These are phyloP conservation scores for Silybum marianum DNA, from an alignment of 129 eudicot genomes.

Conservation along the genomic window DNA sequence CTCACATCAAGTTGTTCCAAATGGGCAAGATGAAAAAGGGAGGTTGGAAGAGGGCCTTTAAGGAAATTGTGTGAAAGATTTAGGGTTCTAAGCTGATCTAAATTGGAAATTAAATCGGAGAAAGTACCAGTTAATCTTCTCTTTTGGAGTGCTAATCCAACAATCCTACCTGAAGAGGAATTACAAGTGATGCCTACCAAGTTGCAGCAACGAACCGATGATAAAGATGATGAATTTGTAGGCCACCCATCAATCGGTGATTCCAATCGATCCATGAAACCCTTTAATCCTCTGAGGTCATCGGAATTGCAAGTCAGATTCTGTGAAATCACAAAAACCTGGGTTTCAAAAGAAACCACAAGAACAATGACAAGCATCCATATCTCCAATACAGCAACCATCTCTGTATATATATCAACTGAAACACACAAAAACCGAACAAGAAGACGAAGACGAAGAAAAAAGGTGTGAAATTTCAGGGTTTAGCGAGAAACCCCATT, in stretches of 20 bases:
- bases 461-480: not conserved
- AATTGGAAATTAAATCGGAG: conserved; percentile 46
- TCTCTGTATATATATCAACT: not conserved
- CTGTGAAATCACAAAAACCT: conserved; percentile 37
- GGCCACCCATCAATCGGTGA: conserved; percentile 37
- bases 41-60: conserved; percentile 48
- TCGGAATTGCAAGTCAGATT: conserved; percentile 51
- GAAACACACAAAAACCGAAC: not conserved
- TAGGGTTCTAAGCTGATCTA: conserved; percentile 54
- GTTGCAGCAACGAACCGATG: conserved; percentile 50
- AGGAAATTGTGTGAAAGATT: conserved; percentile 64
- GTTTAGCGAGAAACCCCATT: conserved; percentile 10
- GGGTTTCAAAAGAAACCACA: conserved; percentile 26
- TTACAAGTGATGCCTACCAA: conserved; percentile 59
- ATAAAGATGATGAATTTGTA: conserved; percentile 39
- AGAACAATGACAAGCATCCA: conserved; percentile 27
- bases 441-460: not conserved
- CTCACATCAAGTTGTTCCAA: conserved; percentile 55
- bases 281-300: conserved; percentile 47
- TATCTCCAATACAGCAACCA: conserved; percentile 29
- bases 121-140: conserved; percentile 48
- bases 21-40: conserved; percentile 47
- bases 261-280: conserved; percentile 39
- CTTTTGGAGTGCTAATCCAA: conserved; percentile 40
- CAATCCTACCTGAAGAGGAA: conserved; percentile 48